These are phyloP conservation scores for Quercus aquifolioides DNA, from an alignment of 306 rosid genomes.

Conservation along the genomic window DNA sequence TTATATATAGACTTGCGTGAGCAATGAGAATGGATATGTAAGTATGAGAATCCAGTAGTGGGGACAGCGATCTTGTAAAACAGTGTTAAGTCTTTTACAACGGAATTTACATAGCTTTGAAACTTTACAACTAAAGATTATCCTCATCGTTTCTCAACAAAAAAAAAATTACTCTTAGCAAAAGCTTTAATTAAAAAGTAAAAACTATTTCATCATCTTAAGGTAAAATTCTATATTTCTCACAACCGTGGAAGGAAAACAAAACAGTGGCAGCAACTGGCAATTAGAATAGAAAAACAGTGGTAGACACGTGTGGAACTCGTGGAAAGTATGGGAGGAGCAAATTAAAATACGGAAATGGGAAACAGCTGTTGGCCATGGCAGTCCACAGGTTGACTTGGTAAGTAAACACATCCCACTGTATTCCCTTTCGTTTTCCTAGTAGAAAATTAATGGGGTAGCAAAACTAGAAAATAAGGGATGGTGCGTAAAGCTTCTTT, in stretches of 20 bases:
- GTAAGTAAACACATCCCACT: conserved; percentile 25
- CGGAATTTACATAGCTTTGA: too few relatives aligned
- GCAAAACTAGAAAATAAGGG: neutral
- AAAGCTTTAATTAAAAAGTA: too few relatives aligned
- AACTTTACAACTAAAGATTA: too few relatives aligned
- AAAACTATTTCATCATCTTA: too few relatives aligned
- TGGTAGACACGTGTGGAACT: neutral
- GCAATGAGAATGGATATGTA: neutral
- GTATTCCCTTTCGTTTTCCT: neutral
- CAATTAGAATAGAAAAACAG: neutral
- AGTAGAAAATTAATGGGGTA: neutral
- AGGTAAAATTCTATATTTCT: too few relatives aligned
- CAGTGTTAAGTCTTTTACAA: too few relatives aligned
- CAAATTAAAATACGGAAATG: neutral
- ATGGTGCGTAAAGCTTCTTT: neutral
- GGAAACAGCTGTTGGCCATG: conserved; percentile 32
- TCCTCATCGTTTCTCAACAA: too few relatives aligned
- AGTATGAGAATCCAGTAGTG: neutral
- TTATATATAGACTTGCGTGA: neutral
- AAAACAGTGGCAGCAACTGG: too few relatives aligned
- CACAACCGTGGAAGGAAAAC: too few relatives aligned
- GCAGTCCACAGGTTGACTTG: conserved; percentile 19
- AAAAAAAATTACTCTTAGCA: too few relatives aligned
- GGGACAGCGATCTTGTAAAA: neutral
- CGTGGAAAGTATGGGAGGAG: neutral